phyloP scores from a whole-genome alignment of 2,329 filamentous ascomycete species.

The Aspergillus fischeri region DNA sequence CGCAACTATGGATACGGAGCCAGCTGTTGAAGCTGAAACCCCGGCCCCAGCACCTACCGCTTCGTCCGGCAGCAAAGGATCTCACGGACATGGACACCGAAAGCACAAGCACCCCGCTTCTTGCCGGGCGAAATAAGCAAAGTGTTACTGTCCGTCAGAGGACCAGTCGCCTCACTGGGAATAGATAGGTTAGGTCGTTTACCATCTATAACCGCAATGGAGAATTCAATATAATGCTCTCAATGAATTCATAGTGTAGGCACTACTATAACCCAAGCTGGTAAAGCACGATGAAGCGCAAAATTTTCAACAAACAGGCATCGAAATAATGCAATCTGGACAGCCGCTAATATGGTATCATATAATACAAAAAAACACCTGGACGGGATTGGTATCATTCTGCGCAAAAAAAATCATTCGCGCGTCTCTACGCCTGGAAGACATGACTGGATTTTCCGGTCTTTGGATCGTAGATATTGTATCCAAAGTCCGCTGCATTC shows the following conservation, averaged over 20 bases:
- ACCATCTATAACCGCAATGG: background rate
- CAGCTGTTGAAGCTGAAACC: background rate
- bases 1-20: too few species aligned
- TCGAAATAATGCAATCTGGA: background rate
- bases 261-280: background rate
- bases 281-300: background rate
- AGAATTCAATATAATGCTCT: background rate
- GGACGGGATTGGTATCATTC: background rate
- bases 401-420: background rate
- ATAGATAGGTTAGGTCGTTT: background rate
- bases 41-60: background rate
- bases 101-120: background rate
- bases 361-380: background rate
- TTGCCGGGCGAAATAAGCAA: background rate
- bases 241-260: too few species aligned
- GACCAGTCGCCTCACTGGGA: background rate
- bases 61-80: background rate
- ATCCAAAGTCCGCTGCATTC: constrained; percentile 31
- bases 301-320: background rate
- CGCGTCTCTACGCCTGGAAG: background rate
- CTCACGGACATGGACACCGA: background rate
- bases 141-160: too few species aligned
- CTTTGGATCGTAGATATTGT: constrained; percentile 24
- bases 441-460: background rate
- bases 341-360: background rate